A percentile compares a stretch with the other conserved stretches of the same genome.
phyloP scores from a whole-genome alignment of 148 eudicot genomes.

The Rhododendron simsii region DNA sequence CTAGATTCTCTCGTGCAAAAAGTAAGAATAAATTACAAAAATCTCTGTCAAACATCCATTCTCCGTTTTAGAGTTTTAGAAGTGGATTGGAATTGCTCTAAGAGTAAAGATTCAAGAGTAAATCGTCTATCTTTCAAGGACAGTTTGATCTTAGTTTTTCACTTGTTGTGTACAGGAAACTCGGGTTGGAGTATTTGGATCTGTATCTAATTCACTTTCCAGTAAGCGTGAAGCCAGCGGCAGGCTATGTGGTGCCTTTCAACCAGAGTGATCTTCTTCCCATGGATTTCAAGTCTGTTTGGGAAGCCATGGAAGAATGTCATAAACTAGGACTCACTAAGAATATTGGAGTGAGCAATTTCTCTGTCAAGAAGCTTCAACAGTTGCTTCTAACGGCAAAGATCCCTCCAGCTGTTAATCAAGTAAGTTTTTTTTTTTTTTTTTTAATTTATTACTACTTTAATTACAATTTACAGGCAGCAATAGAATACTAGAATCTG shows the following conservation, averaged over 20 bases:
- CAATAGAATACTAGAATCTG: no score
- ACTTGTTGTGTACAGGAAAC: constrained; percentile 5
- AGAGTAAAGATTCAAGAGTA: no score
- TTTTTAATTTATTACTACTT: no score
- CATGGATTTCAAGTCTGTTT: constrained; percentile 21
- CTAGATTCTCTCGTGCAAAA: no score
- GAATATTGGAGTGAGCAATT: constrained; percentile 24
- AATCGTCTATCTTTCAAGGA: no score
- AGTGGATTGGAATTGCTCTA: no score
- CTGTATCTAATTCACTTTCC: constrained; percentile 25
- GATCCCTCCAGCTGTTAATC: constrained; percentile 24
- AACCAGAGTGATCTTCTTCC: background rate
- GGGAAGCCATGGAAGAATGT: constrained; percentile 30
- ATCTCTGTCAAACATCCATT: no score
- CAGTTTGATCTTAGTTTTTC: no score
- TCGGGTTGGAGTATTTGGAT: constrained; percentile 26
- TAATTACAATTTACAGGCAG: no score
- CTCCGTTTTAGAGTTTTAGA: no score
- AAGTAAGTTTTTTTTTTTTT: background rate
- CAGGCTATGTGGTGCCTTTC: background rate
- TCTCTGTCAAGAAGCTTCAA: constrained; percentile 19
- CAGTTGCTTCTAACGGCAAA: constrained; percentile 11
- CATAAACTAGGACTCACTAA: constrained; percentile 16
- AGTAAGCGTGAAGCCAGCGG: constrained; percentile 5
- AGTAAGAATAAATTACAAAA: no score